A percentile compares a stretch with the other conserved stretches of the same genome.
Conservation (phyloP, 805 yeast species). For the Myxozyma neotropica region DNA sequence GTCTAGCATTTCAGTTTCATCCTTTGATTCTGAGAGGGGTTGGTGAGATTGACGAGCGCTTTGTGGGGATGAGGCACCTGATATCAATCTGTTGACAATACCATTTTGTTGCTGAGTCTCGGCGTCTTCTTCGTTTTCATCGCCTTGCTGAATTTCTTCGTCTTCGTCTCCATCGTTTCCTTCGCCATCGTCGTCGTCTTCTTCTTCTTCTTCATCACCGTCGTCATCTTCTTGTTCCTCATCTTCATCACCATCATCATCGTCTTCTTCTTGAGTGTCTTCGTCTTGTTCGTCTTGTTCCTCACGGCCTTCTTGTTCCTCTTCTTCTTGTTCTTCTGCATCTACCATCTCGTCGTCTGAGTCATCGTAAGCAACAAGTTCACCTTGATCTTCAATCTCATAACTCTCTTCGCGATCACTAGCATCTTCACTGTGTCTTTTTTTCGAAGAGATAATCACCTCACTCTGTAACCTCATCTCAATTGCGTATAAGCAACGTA, state of each 20-base stretch:
- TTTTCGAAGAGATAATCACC: neutral
- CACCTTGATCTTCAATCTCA: neutral
- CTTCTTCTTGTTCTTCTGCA: neutral
- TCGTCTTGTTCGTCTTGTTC: neutral
- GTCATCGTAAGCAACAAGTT: neutral
- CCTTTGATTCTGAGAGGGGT: neutral
- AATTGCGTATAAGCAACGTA: neutral
- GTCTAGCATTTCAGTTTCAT: neutral
- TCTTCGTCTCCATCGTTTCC: constrained; percentile 1
- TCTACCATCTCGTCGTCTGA: neutral
- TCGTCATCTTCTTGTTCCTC: neutral
- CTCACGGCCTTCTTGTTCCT: neutral
- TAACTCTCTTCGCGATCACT: neutral
- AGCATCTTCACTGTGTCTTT: neutral
- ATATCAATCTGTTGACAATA: neutral
- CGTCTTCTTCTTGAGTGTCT: neutral
- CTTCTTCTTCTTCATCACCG: neutral
- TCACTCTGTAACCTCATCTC: neutral
- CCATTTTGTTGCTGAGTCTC: neutral
- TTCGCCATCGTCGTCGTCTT: neutral
- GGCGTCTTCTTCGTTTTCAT: neutral
- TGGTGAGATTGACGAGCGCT: neutral
- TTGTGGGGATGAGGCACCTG: constrained; percentile 2
- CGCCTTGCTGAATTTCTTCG: neutral
- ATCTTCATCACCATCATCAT: neutral